Percentiles rank a stretch among this genome's conserved stretches.
These are phyloP conservation scores for Cyclostephanos invisitatus DNA, from an alignment of 108 stramenopile species.

Conservation along the genomic window DNA sequence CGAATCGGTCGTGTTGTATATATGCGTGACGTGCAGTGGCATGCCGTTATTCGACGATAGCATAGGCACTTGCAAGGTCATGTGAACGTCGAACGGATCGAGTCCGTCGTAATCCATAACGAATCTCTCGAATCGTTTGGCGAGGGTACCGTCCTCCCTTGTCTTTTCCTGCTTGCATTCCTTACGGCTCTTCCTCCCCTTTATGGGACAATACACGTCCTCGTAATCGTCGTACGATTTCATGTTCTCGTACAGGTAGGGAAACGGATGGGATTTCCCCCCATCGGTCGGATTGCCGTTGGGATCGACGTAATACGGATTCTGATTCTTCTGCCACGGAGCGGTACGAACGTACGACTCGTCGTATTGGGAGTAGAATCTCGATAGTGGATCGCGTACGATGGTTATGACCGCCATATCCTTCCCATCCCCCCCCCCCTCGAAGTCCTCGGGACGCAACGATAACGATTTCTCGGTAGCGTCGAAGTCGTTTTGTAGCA, in stretches of 20 bases:
- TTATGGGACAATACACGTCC: constrained; percentile 11
- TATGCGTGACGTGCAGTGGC: constrained; percentile 35
- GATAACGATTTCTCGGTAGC: constrained; percentile 23
- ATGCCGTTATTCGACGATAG: constrained; percentile 21
- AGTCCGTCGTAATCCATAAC: constrained; percentile 35
- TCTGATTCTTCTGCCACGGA: constrained; percentile 10
- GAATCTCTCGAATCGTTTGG: constrained; percentile 43
- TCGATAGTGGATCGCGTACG: constrained; percentile 31
- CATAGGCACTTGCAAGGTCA: constrained; percentile 41
- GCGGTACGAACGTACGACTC: constrained; percentile 17
- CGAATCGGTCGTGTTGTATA: constrained; percentile 43
- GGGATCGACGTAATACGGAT: constrained; percentile 1
- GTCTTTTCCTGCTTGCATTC: constrained; percentile 24
- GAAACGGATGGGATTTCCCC: constrained; percentile 7
- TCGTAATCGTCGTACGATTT: constrained; percentile 10
- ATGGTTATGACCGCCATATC: constrained; percentile 28
- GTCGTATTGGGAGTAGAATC: constrained; percentile 29
- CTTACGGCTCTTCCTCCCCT: constrained; percentile 7
- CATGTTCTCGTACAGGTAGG: constrained; percentile 3
- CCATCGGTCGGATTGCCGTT: not conserved
- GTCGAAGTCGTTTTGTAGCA: constrained; percentile 32
- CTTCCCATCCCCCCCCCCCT: not conserved
- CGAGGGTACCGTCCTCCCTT: constrained; percentile 43
- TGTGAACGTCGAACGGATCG: constrained; percentile 42
- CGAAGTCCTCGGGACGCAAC: constrained; percentile 9